These are phyloP conservation scores for Macrophomina phaseolina DNA, from an alignment of 2,329 filamentous ascomycete genomes.

Conservation along the genomic window DNA sequence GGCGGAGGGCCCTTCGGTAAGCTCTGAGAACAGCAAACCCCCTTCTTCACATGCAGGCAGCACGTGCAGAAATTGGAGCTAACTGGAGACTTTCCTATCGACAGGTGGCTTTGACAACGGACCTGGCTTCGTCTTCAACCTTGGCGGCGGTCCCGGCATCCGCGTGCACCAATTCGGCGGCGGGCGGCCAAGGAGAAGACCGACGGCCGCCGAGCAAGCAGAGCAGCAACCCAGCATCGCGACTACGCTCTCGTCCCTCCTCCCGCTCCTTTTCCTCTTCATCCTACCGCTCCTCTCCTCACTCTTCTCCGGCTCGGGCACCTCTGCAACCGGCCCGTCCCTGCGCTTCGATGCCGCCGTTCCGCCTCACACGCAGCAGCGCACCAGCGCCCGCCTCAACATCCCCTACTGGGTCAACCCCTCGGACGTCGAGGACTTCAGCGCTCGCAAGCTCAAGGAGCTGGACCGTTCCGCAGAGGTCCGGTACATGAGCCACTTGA, in stretches of 20 bases:
- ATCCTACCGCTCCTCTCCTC: constrained; percentile 82
- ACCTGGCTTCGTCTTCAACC: constrained; percentile 92
- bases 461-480: constrained; percentile 81
- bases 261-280: constrained; percentile 86
- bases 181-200: constrained; percentile 74
- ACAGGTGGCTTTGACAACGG: constrained; percentile 71
- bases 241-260: constrained; percentile 69
- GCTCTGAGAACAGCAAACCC: constrained; percentile 28
- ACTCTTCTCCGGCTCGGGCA: constrained; percentile 67
- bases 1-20: constrained; percentile 70
- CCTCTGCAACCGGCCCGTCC: constrained; percentile 64
- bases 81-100: constrained; percentile 27
- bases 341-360: constrained; percentile 77
- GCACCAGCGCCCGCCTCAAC: constrained; percentile 71
- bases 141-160: constrained; percentile 88
- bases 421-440: constrained; percentile 73
- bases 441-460: constrained; percentile 69
- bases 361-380: constrained; percentile 75
- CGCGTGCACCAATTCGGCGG: constrained; percentile 96
- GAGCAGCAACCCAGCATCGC: constrained; percentile 58
- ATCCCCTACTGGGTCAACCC: constrained; percentile 89
- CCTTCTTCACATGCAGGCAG: background rate
- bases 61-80: background rate
- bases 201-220: constrained; percentile 61
- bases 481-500: constrained; percentile 71